Conservation (phyloP, 2,329 filamentous ascomycete species). For the Thermothelomyces thermophilus region DNA sequence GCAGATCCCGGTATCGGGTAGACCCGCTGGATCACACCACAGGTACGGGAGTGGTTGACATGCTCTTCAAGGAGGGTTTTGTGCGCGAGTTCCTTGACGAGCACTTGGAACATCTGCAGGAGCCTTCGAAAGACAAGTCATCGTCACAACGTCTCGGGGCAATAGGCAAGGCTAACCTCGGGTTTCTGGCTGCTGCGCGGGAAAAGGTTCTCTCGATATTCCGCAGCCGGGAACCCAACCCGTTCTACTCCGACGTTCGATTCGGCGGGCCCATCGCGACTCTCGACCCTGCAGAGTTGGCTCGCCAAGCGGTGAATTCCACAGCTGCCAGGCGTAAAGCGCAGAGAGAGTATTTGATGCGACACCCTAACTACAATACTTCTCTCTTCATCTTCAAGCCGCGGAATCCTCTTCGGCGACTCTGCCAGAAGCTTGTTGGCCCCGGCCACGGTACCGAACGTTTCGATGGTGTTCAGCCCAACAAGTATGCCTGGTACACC, state of each 20-base stretch:
- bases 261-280: constrained; percentile 70
- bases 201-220: constrained; percentile 50
- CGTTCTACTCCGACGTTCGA: constrained; percentile 75
- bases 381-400: constrained; percentile 83
- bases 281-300: constrained; percentile 79
- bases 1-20: constrained; percentile 53
- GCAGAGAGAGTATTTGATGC: constrained; percentile 82
- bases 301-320: constrained; percentile 79
- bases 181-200: constrained; percentile 56
- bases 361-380: constrained; percentile 87
- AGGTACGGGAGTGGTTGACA: constrained; percentile 83
- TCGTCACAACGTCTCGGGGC: constrained; percentile 30
- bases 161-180: constrained; percentile 44
- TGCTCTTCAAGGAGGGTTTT: constrained; percentile 93
- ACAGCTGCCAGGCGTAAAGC: constrained; percentile 76
- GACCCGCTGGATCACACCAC: constrained; percentile 90
- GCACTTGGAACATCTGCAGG: constrained; percentile 41
- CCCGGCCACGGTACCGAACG: constrained; percentile 82
- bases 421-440: constrained; percentile 86
- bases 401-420: constrained; percentile 65
- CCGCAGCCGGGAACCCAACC: constrained; percentile 73
- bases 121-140: constrained; percentile 31
- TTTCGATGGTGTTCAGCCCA: constrained; percentile 83
- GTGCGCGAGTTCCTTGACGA: constrained; percentile 93
- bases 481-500: constrained; percentile 82